Percentiles rank a stretch among this genome's conserved stretches.
These are phyloP conservation scores for Clonostachys rhizophaga DNA, from an alignment of 2,329 filamentous ascomycete species.

Conservation along the genomic window DNA sequence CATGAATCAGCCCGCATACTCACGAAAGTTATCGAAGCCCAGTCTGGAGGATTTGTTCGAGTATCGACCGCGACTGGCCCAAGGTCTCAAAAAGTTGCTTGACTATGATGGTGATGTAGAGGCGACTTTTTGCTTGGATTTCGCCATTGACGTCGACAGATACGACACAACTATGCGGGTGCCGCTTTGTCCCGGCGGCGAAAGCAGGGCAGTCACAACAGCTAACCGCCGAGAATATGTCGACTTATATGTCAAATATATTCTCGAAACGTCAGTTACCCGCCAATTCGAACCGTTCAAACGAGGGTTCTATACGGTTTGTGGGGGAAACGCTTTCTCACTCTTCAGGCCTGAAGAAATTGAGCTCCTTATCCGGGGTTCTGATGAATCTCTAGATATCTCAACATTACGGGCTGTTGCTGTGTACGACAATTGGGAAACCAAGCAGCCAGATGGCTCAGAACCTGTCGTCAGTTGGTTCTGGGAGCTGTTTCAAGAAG, in stretches of 20 bases:
- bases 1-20: not conserved
- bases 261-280: constrained; percentile 72
- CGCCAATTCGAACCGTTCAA: constrained; percentile 93
- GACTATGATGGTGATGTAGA: constrained; percentile 84
- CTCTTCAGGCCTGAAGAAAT: constrained; percentile 90
- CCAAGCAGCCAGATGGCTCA: constrained; percentile 46
- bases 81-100: constrained; percentile 69
- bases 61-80: constrained; percentile 71
- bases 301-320: constrained; percentile 88
- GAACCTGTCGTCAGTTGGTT: constrained; percentile 70
- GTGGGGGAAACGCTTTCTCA: constrained; percentile 80
- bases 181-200: constrained; percentile 71
- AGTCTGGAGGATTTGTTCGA: constrained; percentile 80
- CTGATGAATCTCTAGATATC: constrained; percentile 79
- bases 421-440: constrained; percentile 76
- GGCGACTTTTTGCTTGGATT: constrained; percentile 74
- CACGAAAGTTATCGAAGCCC: constrained; percentile 48
- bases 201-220: constrained; percentile 75
- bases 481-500: constrained; percentile 73
- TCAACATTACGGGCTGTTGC: constrained; percentile 70
- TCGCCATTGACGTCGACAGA: constrained; percentile 70
- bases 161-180: constrained; percentile 66
- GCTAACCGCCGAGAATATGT: constrained; percentile 82
- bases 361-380: constrained; percentile 79
- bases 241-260: constrained; percentile 73